Evolutionary conservation across 129 eudicot genomes (phyloP), one percentile per base, ranked within the genome.

Genomic region (Chrysanthemum lavandulifolium): DNA sequence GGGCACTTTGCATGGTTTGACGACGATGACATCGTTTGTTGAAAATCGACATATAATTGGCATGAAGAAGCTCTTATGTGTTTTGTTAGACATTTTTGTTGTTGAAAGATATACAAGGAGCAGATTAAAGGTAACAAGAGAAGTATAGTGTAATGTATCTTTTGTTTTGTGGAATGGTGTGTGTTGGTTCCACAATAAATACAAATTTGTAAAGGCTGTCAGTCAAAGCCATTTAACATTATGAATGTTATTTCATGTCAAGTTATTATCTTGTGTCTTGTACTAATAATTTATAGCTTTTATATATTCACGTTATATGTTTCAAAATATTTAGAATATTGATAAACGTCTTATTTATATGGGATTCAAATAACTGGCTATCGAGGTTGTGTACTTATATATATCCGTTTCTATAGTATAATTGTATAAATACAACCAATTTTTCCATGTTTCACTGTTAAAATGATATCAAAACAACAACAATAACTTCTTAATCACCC

Each of bases 11-110:
- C 78, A 25, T 5, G 73, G 71, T 18, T 79, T 72, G 11, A 83
- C 76, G n/a, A n/a, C n/a, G 68, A 54, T 75, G 63, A 55, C 27
- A 71, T 85, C 87, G 74, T 77, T 89, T 65, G 71, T 52, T 15
- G 95, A 82, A 25, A 78, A 48, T 15, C 83, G 67, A 71, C 97
- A 90, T 3, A 90, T 12, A 62, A 83, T 66, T 51, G 97, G 97
- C 63, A 90, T 61, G 82, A 83, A 90, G 81, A 68, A 74, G 68
- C 23, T 54, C 55, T 40, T 79, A 4, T 54, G 88, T 13, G 78
- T 29, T 66, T 50, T 78, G 40, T 53, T 70, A 2, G 82, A n/a
- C 82, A 78, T 77, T 77, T 65, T 54, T 70, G 76, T 23, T 51
- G 63, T 8, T 60, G 27, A 49, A 56, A 69, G 74, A 69, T 13